Percentiles rank a stretch among this genome's conserved stretches.
Conservation (phyloP, 495 filamentous ascomycete species). For the Annulohypoxylon maeteangense region DNA sequence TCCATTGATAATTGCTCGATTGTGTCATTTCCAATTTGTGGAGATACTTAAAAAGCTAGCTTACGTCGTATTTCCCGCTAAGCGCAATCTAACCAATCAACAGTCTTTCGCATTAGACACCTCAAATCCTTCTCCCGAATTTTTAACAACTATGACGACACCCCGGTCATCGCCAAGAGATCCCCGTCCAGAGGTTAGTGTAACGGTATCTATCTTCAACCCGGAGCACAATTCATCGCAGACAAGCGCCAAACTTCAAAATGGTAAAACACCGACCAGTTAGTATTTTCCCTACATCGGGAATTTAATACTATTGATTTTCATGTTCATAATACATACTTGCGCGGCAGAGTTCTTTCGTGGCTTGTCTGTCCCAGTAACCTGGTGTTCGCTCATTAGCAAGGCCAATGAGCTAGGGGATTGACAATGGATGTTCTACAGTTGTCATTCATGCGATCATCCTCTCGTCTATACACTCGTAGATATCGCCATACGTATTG, state of each 20-base stretch:
- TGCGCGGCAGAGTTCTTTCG: not conserved
- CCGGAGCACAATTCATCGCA: conserved; percentile 23
- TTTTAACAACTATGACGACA: conserved; percentile 40
- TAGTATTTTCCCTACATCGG: conserved; percentile 38
- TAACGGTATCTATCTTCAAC: conserved; percentile 25
- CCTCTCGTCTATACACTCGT: conserved; percentile 3
- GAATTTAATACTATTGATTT: conserved; percentile 4
- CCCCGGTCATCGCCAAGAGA: conserved; percentile 42
- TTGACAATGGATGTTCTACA: conserved; percentile 22
- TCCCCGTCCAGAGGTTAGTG: conserved; percentile 32
- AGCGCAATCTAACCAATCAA: conserved; percentile 31
- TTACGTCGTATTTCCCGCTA: conserved; percentile 37
- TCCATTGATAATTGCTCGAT: conserved; percentile 35
- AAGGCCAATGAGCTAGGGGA: conserved; percentile 1
- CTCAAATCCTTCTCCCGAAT: conserved; percentile 39
- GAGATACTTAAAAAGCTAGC: conserved; percentile 14
- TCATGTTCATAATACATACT: not conserved
- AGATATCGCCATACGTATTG: not conserved
- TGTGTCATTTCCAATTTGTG: conserved; percentile 37
- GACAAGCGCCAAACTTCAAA: not conserved
- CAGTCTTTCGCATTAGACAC: conserved; percentile 33
- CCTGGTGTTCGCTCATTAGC: not conserved
- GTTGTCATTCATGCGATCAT: conserved; percentile 3
- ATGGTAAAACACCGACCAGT: conserved; percentile 2
- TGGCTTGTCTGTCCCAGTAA: not conserved